Percentiles rank a stretch among this genome's conserved stretches.
Conservation (phyloP, 306 rosid species). For the Citrullus colocynthis region DNA sequence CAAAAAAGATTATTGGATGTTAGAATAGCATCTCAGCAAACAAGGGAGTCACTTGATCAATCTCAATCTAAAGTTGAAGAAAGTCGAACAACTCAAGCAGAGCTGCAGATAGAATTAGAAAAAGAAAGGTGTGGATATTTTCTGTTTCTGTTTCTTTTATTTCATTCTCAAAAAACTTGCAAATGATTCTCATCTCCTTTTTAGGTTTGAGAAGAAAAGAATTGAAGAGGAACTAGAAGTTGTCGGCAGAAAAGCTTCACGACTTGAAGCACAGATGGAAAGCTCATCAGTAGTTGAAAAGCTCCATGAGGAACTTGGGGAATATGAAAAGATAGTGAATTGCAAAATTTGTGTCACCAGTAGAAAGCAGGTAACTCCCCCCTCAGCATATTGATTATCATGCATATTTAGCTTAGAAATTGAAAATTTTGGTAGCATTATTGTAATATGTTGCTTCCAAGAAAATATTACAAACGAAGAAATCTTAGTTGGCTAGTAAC, state of each 20-base stretch:
- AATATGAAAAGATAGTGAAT: conserved; percentile 71
- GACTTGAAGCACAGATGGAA: conserved; percentile 51
- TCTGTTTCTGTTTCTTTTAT: conserved; percentile 5
- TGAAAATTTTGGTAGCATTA: neutral
- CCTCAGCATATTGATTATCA: neutral
- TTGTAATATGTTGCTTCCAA: neutral
- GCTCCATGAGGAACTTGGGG: conserved; percentile 77
- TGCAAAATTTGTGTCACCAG: conserved; percentile 80
- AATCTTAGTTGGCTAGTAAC: neutral
- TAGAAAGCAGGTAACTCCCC: conserved; percentile 60
- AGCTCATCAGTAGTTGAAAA: conserved; percentile 57
- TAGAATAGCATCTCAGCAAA: conserved; percentile 49
- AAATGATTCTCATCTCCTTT: neutral
- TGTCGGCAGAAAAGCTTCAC: conserved; percentile 48
- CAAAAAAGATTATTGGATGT: conserved; percentile 56
- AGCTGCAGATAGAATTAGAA: conserved; percentile 61
- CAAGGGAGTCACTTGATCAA: conserved; percentile 41
- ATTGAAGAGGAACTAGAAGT: conserved; percentile 63
- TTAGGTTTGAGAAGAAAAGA: conserved; percentile 69
- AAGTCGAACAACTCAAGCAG: conserved; percentile 40
- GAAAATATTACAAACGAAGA: neutral
- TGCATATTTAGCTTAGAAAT: neutral
- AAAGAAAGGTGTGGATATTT: conserved; percentile 53
- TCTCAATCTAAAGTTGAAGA: conserved; percentile 41
- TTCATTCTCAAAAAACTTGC: neutral